Base-by-base conservation (phyloP, 2,329 filamentous ascomycete genomes). In the Cadophora sp. region DNA sequence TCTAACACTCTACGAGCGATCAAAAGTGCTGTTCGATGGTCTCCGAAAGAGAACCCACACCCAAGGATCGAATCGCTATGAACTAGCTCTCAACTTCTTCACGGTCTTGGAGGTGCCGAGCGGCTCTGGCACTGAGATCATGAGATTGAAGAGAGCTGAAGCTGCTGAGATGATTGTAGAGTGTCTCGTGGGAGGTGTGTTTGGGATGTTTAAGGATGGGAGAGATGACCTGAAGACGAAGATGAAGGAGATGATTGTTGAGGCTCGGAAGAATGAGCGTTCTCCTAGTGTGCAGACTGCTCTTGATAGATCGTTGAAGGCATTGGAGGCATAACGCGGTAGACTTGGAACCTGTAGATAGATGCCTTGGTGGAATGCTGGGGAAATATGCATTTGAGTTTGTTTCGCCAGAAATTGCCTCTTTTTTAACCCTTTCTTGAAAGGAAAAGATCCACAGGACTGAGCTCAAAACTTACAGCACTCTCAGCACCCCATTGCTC, bases 111-210 rank as follows among this genome's bases (percentile, higher is more conserved):
- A 77, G 56, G 58, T 78, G 6, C 64, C 71, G 1, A 73, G 74
- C 61, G 75, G 74, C 24, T 70, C 75, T 8, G 77, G 77, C 1
- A 75, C 67, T 53, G 77, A 78, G 60, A 64, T 66, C 1, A 67
- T 77, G 65, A 72, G 77, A 61, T 63, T 71, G 9, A 78, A 77
- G 68, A 73, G 75, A 45, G 74, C 68, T 1, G 76, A 78, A 48
- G 76, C 77, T 33, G 76, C 74, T 13, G 73, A 75, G 36, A 71
- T 70, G 64, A 70, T 78, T 8, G 70, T 73, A 4, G 67, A 71
- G 53, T 73, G 73, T 5, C 60, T 76, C 41, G 61, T 62, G 7
- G 68, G 66, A 24, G 75, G 74, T 2, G 67, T 75, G 0, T 77
- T 77, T 68, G 76, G 76, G 1, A 66, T 64, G 64, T 67, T 56